These are phyloP conservation scores for Samsoniella hepiali DNA, from an alignment of 2,329 filamentous ascomycete species.

Conservation along the genomic window DNA sequence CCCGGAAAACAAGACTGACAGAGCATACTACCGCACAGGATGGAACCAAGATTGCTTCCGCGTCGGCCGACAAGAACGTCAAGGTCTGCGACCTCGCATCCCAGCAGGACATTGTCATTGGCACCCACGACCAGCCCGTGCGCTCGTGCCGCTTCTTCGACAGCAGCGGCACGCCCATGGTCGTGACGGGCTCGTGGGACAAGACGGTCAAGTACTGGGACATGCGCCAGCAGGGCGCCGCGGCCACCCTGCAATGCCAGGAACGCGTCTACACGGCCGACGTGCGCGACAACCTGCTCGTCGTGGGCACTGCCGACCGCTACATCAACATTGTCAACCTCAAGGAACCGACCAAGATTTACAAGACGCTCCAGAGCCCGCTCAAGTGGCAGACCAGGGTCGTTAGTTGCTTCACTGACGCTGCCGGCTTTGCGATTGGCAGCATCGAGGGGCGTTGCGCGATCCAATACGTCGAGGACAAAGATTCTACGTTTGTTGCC, in stretches of 20 bases:
- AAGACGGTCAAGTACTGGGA: conserved; percentile 92
- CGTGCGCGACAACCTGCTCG: conserved; percentile 80
- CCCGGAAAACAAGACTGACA: conserved; percentile 8
- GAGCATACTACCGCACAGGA: conserved; percentile 55
- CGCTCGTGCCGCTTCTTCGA: conserved; percentile 76
- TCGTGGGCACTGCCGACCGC: conserved; percentile 88
- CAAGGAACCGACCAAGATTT: conserved; percentile 81
- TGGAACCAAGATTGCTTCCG: conserved; percentile 82
- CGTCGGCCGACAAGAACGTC: conserved; percentile 85
- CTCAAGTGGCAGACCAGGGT: conserved; percentile 98
- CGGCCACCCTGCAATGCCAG: conserved; percentile 63
- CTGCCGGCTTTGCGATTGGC: conserved; percentile 87
- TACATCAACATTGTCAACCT: conserved; percentile 96
- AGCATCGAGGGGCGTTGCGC: conserved; percentile 96
- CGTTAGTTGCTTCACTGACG: conserved; percentile 91
- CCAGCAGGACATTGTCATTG: conserved; percentile 67
- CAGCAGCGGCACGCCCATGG: conserved; percentile 67
- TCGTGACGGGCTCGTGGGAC: conserved; percentile 91
- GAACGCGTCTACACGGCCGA: conserved; percentile 91
- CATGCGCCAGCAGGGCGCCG: conserved; percentile 62
- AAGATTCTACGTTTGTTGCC: conserved; percentile 65
- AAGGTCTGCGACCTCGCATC: conserved; percentile 79
- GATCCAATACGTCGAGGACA: conserved; percentile 97
- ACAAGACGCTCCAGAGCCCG: conserved; percentile 94
- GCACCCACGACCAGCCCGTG: conserved; percentile 81